Base-by-base conservation (phyloP, 2,329 filamentous ascomycete species). In the Didymella lethalis region DNA sequence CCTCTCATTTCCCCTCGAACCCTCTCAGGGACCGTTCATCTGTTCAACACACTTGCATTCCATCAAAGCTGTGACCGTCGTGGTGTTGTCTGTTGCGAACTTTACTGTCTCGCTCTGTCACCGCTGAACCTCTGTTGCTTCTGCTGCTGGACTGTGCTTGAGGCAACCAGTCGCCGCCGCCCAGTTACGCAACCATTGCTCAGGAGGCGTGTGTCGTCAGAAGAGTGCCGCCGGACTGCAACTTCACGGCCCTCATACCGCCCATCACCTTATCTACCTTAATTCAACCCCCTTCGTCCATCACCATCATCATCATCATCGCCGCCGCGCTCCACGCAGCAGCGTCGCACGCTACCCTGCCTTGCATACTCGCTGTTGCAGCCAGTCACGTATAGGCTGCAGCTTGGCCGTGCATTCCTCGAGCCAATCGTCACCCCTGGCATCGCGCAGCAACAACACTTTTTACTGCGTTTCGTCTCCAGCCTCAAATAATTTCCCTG, bases 361-460 rank as follows among this genome's bases (percentile, higher is more conserved):
- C 32, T 74, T 58, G 62, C 48, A 61, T 60, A 61, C 62, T 46
- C 28, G 62, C 64, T 62, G 61, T 38, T 20, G 63, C 67, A 71
- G 64, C 67, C 66, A 61, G 57, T 70, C 66, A 59, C 68, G 67
- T 62, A 65, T 66, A 72, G 68, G 61, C 68, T 71, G 69, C 69
- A 64, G 48, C 47, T 61, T 63, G 61, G 54, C 59, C 44, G 64
- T 70, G 68, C 74, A 75, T 75, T 74, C 72, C 73, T 61, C 55
- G 53, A 54, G 50, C 74, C 72, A 75, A 76, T 77, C 68, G 65
- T 61, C 67, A 62, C 62, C 64, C 67, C 73, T 71, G 63, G 64
- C 64, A 65, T 63, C 65, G 63, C 64, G 58, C 68, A 51, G 67
- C 68, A 72, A 72, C 74, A 71, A 67, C 68, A 69, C 63, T 65